These are phyloP conservation scores for Penicillium sp. DNA, from an alignment of 2,329 filamentous ascomycete species.

Conservation along the genomic window DNA sequence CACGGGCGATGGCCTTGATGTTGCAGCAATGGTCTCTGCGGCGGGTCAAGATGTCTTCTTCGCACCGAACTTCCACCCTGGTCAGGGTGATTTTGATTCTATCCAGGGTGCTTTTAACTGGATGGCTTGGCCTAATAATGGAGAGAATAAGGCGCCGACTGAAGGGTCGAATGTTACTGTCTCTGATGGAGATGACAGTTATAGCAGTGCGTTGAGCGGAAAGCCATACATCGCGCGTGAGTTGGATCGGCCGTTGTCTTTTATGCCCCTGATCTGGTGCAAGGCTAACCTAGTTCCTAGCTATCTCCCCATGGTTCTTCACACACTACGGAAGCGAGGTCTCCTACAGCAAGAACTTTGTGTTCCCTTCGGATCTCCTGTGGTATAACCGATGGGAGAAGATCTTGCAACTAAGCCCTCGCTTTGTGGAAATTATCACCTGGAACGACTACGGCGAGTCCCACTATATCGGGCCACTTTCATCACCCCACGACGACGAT, in stretches of 20 bases:
- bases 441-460: conserved; percentile 61
- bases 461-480: conserved; percentile 58
- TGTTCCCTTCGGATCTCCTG: conserved; percentile 50
- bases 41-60: conserved; percentile 53
- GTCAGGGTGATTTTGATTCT: conserved; percentile 39
- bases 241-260: conserved; percentile 18
- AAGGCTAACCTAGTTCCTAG: conserved; percentile 22
- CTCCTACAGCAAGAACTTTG: conserved; percentile 58
- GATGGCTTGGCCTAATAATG: conserved; percentile 50
- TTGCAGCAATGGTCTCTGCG: conserved; percentile 46
- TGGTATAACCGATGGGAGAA: conserved; percentile 51
- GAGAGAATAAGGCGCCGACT: conserved; percentile 56
- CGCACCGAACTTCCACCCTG: conserved; percentile 56
- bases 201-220: conserved; percentile 35
- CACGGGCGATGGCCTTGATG: conserved; percentile 53
- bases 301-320: conserved; percentile 57
- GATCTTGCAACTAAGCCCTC: conserved; percentile 50
- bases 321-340: conserved; percentile 54
- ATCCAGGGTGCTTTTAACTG: conserved; percentile 52
- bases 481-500: conserved; percentile 43
- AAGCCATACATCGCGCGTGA: conserved; percentile 56
- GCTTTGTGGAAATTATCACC: conserved; percentile 54
- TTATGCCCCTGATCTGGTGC: not conserved
- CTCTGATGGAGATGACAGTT: conserved; percentile 41
- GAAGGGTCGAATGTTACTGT: conserved; percentile 46